phyloP scores from a whole-genome alignment of 176 grass and related monocot genomes.

The Rhynchospora tenuis region DNA sequence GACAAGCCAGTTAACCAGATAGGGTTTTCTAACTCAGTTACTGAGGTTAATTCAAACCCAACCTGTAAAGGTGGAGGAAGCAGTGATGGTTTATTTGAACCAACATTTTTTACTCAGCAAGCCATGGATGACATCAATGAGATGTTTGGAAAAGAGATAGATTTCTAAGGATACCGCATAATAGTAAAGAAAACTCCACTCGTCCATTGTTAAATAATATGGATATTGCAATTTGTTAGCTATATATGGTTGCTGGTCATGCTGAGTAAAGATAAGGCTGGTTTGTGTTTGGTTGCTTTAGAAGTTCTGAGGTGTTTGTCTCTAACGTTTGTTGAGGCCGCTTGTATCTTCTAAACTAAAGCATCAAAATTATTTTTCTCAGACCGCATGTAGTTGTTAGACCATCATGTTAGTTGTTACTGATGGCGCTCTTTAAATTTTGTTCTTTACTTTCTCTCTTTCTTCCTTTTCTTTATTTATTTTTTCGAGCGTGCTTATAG shows the following conservation, averaged over 20 bases:
- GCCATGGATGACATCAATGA: slow-evolving; percentile 87
- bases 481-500: neutral
- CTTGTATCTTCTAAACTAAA: slow-evolving; percentile 5
- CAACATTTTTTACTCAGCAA: slow-evolving; percentile 65
- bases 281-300: neutral
- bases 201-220: neutral
- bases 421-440: neutral
- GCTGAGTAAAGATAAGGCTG: neutral
- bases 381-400: neutral
- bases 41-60: slow-evolving; percentile 14
- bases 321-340: neutral
- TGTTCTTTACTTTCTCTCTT: neutral
- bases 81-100: slow-evolving; percentile 67
- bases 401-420: neutral
- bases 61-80: slow-evolving; percentile 26
- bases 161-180: slow-evolving; percentile 36
- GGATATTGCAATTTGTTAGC: neutral
- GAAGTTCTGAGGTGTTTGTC: neutral
- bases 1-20: neutral
- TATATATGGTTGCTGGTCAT: neutral
- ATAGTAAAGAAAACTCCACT: neutral
- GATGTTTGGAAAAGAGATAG: slow-evolving; percentile 76
- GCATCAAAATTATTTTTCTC: neutral
- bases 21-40: neutral
- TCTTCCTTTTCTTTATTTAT: neutral